A percentile compares a stretch with the other conserved stretches of the same genome.
Evolutionary conservation across 306 rosid genomes (phyloP).

Genomic region (Neltuma alba): DNA sequence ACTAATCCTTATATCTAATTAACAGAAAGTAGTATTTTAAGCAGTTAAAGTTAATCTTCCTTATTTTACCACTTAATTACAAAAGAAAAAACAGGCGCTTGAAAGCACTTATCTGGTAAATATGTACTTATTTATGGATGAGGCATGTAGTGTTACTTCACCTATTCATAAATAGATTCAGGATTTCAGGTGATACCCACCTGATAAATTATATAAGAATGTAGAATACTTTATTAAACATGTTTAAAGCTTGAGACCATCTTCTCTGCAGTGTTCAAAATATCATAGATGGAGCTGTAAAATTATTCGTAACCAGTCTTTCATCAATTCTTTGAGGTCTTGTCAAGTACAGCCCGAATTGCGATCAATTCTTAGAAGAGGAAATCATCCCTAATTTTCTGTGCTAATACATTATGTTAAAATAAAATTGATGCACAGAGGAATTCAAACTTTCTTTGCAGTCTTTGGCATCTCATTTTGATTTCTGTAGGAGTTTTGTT

Average conservation of each 20-base stretch:
- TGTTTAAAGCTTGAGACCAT: not conserved
- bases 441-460: slow-evolving; percentile 1
- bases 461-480: slow-evolving; percentile 20
- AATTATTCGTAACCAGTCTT: not conserved
- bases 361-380: not conserved
- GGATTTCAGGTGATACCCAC: not conserved
- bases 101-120: not conserved
- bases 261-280: not conserved
- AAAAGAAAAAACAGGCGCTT: not conserved
- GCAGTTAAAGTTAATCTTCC: not conserved
- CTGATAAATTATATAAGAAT: not conserved
- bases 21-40: slow-evolving; percentile 18
- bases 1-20: slow-evolving; percentile 7
- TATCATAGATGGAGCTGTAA: not conserved
- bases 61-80: not conserved
- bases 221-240: not conserved
- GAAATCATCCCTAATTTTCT: not conserved
- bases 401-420: not conserved
- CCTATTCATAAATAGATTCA: not conserved
- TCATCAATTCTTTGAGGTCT: not conserved
- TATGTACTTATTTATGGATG: not conserved
- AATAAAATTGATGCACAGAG: not conserved
- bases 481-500: slow-evolving; percentile 73
- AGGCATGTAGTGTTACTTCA: slow-evolving; percentile 6
- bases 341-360: not conserved